These are phyloP conservation scores for Pholiota conissans DNA, from an alignment of 768 basidiomycete species.

Conservation along the genomic window DNA sequence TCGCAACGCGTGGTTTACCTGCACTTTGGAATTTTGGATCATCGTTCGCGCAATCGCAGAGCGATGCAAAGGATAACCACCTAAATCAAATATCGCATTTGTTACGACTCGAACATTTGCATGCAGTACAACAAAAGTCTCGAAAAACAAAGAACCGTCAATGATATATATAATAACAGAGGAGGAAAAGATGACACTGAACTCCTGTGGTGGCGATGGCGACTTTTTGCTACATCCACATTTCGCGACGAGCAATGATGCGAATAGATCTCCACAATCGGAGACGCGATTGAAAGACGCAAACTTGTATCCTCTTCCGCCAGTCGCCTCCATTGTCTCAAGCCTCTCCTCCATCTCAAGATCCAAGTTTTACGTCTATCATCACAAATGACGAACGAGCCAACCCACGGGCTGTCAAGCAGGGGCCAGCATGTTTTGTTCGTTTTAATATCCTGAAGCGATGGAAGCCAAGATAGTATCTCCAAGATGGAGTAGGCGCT, in stretches of 20 bases:
- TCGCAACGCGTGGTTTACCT: no score
- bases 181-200: not conserved
- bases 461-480: not conserved
- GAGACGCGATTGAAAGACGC: not conserved
- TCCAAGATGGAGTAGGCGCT: not conserved
- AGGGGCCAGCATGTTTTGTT: not conserved
- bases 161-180: not conserved
- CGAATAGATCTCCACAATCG: no score
- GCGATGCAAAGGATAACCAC: not conserved
- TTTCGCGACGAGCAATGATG: no score
- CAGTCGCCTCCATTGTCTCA: not conserved
- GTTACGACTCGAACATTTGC: slow-evolving; percentile 2
- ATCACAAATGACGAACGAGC: not conserved
- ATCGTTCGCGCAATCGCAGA: not conserved
- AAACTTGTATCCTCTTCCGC: not conserved
- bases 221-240: no score
- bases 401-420: not conserved
- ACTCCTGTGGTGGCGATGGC: not conserved
- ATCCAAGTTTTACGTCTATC: not conserved
- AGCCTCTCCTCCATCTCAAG: not conserved
- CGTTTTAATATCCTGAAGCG: not conserved
- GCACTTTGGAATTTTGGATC: no score
- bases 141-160: not conserved
- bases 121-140: not conserved
- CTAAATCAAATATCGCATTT: slow-evolving; percentile 2